Evolutionary conservation across 495 filamentous ascomycete genomes (phyloP).

Genomic region (Aspergillus saccharolyticus): DNA sequence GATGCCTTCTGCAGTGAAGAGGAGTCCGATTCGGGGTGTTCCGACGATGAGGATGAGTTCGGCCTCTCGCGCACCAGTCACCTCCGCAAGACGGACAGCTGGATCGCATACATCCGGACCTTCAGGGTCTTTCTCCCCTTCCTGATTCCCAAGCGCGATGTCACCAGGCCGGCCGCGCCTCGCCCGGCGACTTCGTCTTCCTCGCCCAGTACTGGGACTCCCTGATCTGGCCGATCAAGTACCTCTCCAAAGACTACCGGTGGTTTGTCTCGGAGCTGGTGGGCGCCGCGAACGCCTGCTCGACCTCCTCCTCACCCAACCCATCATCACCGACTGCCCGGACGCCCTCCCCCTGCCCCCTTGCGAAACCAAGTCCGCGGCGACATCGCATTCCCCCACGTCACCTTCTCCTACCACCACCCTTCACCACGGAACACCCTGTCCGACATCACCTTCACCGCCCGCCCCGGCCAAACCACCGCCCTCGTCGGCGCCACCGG

Average conservation of each 20-base stretch:
- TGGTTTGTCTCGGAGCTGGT: conserved; percentile 19
- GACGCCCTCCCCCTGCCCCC: conserved; percentile 52
- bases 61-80: too few species aligned
- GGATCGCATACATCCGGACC: too few species aligned
- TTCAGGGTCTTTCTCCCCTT: too few species aligned
- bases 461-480: conserved; percentile 56
- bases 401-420: not conserved
- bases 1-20: too few species aligned
- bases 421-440: not conserved
- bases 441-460: conserved; percentile 19
- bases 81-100: too few species aligned
- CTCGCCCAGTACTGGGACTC: conserved; percentile 16
- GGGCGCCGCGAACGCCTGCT: conserved; percentile 22
- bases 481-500: conserved; percentile 77
- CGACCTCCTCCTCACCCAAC: conserved; percentile 45
- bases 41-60: too few species aligned
- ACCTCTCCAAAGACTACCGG: conserved; percentile 15
- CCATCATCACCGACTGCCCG: conserved; percentile 53
- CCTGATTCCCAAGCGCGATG: conserved; percentile 12
- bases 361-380: conserved; percentile 18
- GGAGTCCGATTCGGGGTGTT: too few species aligned
- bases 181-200: conserved; percentile 19
- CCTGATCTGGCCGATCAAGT: conserved; percentile 13
- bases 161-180: conserved; percentile 12
- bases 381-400: not conserved